Conservation (phyloP, 169 alveolate species). For the Fabrea salina region DNA sequence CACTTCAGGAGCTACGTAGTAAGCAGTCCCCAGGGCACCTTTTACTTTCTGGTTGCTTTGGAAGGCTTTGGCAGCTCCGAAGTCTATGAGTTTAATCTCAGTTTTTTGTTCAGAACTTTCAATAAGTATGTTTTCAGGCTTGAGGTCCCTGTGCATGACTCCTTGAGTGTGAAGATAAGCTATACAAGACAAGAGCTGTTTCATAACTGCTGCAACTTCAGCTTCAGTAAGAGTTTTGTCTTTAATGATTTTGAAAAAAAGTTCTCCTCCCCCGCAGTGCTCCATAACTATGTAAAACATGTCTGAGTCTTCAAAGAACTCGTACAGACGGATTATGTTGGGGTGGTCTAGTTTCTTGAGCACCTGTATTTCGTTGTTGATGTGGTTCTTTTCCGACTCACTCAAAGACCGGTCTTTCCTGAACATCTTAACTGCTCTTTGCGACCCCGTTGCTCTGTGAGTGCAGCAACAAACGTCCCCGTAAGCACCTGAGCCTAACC, state of each 20-base stretch:
- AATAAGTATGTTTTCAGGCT: conserved; percentile 46
- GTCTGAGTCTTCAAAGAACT: background rate
- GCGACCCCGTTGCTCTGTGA: background rate
- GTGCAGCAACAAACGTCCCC: background rate
- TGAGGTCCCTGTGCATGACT: conserved; percentile 29
- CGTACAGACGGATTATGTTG: background rate
- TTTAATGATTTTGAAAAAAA: background rate
- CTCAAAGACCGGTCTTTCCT: background rate
- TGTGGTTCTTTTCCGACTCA: background rate
- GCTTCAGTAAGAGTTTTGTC: background rate
- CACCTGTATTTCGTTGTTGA: conserved; percentile 10
- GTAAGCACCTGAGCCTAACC: background rate
- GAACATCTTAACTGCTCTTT: conserved; percentile 6
- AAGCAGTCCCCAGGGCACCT: conserved; percentile 35
- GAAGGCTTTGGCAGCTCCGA: conserved; percentile 54
- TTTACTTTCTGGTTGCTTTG: conserved; percentile 11
- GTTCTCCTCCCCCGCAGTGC: conserved; percentile 36
- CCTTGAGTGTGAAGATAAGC: conserved; percentile 21
- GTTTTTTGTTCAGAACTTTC: conserved; percentile 20
- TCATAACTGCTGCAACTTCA: conserved; percentile 26
- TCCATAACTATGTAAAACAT: conserved; percentile 34
- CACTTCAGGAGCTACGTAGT: conserved; percentile 57
- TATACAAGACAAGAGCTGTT: conserved; percentile 1
- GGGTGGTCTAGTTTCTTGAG: conserved; percentile 7
- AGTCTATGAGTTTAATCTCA: conserved; percentile 82